Conservation (phyloP, 805 yeast genomes). For the Candida krabiensis region DNA sequence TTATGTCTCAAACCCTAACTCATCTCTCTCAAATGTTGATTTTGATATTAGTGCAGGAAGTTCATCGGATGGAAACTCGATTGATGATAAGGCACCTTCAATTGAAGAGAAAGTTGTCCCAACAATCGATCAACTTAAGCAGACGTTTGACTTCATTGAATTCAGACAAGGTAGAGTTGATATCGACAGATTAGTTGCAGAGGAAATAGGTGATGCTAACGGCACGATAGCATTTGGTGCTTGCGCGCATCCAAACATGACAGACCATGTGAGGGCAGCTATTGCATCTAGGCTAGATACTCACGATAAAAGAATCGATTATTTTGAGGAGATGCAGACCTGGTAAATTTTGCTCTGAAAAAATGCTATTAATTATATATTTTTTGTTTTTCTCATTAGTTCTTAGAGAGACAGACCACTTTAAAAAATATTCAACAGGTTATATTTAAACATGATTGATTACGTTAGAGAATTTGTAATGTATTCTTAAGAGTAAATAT, state of each 20-base stretch:
- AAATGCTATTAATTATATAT: too few species aligned
- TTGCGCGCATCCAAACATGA: slow-evolving; percentile 50
- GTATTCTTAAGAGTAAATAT: too few species aligned
- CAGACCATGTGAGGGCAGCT: slow-evolving; percentile 29
- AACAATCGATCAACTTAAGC: slow-evolving; percentile 18
- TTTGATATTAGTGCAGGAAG: slow-evolving; percentile 4
- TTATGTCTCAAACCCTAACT: slow-evolving; percentile 40
- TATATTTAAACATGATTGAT: too few species aligned
- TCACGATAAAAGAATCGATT: slow-evolving; percentile 24
- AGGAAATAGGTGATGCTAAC: slow-evolving; percentile 36
- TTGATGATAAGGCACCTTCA: slow-evolving; percentile 11
- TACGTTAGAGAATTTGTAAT: too few species aligned
- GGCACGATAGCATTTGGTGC: slow-evolving; percentile 47
- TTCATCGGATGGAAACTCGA: slow-evolving; percentile 9
- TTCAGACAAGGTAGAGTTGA: slow-evolving; percentile 47
- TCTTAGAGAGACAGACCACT: too few species aligned
- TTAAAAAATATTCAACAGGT: too few species aligned
- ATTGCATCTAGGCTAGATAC: slow-evolving; percentile 19
- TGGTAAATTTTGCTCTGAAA: slow-evolving; percentile 33
- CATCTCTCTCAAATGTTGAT: slow-evolving; percentile 12
- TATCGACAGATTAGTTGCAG: slow-evolving; percentile 32
- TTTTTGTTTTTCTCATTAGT: neutral
- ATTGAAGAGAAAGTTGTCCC: slow-evolving; percentile 16
- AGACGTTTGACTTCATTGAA: slow-evolving; percentile 37
- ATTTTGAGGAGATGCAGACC: slow-evolving; percentile 36